These are phyloP conservation scores for Oidiodendron maius DNA, from an alignment of 495 filamentous ascomycete genomes.

Conservation along the genomic window DNA sequence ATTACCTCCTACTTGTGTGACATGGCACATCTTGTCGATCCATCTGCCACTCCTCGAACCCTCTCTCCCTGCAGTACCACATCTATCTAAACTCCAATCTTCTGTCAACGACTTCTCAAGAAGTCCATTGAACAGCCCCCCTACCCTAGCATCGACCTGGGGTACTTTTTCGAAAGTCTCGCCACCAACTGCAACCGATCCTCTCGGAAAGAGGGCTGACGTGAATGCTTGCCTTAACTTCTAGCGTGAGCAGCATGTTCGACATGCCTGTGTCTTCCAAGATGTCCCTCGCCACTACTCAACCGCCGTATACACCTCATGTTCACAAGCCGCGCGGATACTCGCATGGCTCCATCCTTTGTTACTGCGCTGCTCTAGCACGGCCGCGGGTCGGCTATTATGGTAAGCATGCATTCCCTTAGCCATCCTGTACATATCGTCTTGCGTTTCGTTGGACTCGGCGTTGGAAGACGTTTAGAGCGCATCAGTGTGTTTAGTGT, in stretches of 20 bases:
- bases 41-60: not conserved
- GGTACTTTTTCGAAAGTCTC: too few species aligned
- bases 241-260: slow-evolving; percentile 20
- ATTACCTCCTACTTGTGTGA: not conserved
- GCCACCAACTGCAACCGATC: too few species aligned
- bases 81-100: not conserved
- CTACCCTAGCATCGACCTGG: too few species aligned
- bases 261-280: slow-evolving; percentile 5
- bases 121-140: too few species aligned
- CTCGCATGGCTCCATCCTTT: not conserved
- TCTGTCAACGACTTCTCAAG: too few species aligned
- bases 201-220: too few species aligned
- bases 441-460: not conserved
- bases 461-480: too few species aligned
- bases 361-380: not conserved
- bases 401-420: not conserved
- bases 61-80: not conserved
- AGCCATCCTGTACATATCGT: not conserved
- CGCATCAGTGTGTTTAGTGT: too few species aligned
- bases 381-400: not conserved
- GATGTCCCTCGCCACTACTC: not conserved
- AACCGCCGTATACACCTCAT: not conserved
- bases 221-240: slow-evolving; percentile 15
- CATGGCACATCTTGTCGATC: not conserved
- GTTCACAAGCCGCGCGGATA: not conserved